phyloP scores from a whole-genome alignment of 805 yeast genomes.

The Cyberlindnera bimundalis region DNA sequence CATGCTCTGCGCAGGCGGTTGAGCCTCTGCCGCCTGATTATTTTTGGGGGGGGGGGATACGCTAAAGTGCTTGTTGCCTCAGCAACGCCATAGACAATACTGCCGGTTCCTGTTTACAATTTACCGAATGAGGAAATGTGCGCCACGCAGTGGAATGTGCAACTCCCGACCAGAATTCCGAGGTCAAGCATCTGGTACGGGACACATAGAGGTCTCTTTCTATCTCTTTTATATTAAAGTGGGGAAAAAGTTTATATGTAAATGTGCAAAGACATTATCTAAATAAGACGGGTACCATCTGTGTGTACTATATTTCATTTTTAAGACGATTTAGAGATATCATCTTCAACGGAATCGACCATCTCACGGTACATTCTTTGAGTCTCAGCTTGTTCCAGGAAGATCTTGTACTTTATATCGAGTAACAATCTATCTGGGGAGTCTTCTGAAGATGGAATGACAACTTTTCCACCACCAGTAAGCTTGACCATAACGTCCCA shows the following conservation, averaged over 20 bases:
- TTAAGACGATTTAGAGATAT: background rate
- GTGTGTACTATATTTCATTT: background rate
- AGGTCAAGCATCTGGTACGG: no score
- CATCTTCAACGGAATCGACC: slow-evolving; percentile 47
- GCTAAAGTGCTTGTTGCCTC: slow-evolving; percentile 5
- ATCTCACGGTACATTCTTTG: slow-evolving; percentile 73
- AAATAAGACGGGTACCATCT: no score
- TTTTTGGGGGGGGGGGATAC: background rate
- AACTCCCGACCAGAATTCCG: no score
- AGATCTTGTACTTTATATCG: slow-evolving; percentile 76
- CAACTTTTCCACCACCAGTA: slow-evolving; percentile 80
- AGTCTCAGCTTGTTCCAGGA: slow-evolving; percentile 80
- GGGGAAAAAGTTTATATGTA: no score
- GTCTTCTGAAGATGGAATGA: slow-evolving; percentile 56
- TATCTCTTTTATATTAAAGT: no score
- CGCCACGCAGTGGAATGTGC: background rate
- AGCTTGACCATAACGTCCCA: slow-evolving; percentile 86
- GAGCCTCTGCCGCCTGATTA: background rate
- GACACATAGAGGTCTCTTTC: no score
- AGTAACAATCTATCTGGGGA: slow-evolving; percentile 70
- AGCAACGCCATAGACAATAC: slow-evolving; percentile 7
- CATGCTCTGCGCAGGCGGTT: no score
- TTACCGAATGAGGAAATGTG: slow-evolving; percentile 6
- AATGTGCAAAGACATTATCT: no score
- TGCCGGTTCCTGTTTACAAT: slow-evolving; percentile 9